phyloP scores from a whole-genome alignment of 2,329 filamentous ascomycete genomes.

The Pseudocercospora cruenta region DNA sequence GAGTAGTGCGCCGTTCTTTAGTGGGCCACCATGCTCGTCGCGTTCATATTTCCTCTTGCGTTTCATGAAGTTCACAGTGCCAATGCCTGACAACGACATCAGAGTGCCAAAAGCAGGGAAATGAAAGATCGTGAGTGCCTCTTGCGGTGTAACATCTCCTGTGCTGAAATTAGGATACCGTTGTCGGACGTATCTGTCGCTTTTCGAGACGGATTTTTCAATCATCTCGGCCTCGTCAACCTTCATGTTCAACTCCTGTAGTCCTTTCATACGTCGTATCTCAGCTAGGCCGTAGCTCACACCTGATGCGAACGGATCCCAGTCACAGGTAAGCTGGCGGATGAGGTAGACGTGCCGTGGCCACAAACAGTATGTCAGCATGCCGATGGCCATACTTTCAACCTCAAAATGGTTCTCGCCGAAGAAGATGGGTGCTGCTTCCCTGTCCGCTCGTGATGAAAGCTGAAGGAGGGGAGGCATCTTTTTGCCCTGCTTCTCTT shows the following conservation, averaged over 20 bases:
- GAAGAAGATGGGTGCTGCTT: slow-evolving; percentile 30
- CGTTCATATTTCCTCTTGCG: slow-evolving; percentile 1
- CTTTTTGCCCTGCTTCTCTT: no score
- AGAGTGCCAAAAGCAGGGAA: no score
- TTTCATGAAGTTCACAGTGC: no score
- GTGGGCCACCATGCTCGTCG: slow-evolving; percentile 30
- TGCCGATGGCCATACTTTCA: not conserved
- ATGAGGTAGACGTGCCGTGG: slow-evolving; percentile 6
- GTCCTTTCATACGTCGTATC: slow-evolving; percentile 18
- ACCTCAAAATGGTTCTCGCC: slow-evolving; percentile 26
- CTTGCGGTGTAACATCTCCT: no score
- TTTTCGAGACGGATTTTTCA: not conserved
- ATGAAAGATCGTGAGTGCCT: no score
- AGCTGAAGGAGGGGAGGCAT: slow-evolving; percentile 27
- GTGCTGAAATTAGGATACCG: no score
- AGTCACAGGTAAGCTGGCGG: slow-evolving; percentile 3
- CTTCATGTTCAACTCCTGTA: slow-evolving; percentile 33
- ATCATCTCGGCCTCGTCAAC: slow-evolving; percentile 33
- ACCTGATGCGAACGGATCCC: not conserved
- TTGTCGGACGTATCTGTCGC: slow-evolving; percentile 3
- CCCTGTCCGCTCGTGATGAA: no score
- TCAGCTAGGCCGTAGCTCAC: slow-evolving; percentile 2
- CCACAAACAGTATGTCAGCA: not conserved
- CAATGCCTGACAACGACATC: no score
- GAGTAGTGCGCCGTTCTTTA: slow-evolving; percentile 34